Evolutionary conservation across 768 basidiomycete species (phyloP), one percentile per base, ranked within the genome.

Genomic region (Lactarius akahatsu): DNA sequence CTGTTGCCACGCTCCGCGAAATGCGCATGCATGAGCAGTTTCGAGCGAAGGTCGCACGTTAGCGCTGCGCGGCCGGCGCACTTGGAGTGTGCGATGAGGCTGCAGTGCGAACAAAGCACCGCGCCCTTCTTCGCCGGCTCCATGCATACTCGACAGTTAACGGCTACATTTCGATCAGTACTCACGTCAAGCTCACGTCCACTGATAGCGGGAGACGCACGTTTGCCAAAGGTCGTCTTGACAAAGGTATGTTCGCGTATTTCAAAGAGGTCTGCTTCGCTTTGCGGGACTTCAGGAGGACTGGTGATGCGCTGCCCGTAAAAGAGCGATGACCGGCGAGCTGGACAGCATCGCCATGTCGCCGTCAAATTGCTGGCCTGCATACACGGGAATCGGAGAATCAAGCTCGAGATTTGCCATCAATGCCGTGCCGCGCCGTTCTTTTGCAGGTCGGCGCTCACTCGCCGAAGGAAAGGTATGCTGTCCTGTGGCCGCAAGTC

Each of bases 401-500:
- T 82, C 80, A 4, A 82, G 73, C 63, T 80, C 79, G 62, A 82
- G 73, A 47, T 75, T 74, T n/a, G 81, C 75, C 40, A 82, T 67
- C 36, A 63, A 72, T 85, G 83, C 59, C 85, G 85, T 59, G 83
- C 78, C 52, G 79, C 81, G 57, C 92, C 90, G 23, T 85, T 80
- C 76, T 89, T 91, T 66, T 91, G 88, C 62, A 93, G 74, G 73
- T 97, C 96, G 65, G 87, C 82, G 74, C 94, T 95, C 73, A 97
- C 89, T 4, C 96, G 89, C 36, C 94, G 89, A 15, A 97, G 81
- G 82, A 97, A 97, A 11, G 96, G 96, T 41, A 98, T 92, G 73
- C 92, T 95, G 73, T 98, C 96, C 73, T 97, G 91, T 57, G 91
- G 91, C 28, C 92, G 90, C 36, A 96, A 79, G 71, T 94, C 89